These are phyloP conservation scores for Coprinellus aureogranulatus DNA, from an alignment of 768 basidiomycete genomes.

Conservation along the genomic window DNA sequence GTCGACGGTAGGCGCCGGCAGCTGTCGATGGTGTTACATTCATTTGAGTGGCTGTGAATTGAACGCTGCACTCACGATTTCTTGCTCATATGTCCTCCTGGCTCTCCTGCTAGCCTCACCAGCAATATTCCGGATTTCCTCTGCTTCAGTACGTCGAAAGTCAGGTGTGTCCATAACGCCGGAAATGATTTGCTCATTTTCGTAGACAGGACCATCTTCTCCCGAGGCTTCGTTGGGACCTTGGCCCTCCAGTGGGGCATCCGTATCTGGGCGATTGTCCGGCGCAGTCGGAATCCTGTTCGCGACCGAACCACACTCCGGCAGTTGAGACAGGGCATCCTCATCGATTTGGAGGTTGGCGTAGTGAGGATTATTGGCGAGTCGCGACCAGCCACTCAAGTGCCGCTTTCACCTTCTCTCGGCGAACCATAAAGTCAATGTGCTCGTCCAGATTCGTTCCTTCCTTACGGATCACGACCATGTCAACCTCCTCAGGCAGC, in stretches of 20 bases:
- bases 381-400: background rate
- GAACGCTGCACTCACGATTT: background rate
- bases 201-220: background rate
- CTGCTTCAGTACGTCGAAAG: conserved; percentile 13
- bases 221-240: background rate
- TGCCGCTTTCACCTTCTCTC: background rate
- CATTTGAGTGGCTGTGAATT: background rate
- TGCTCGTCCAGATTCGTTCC: conserved; percentile 12
- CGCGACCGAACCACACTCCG: conserved; percentile 11
- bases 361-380: background rate
- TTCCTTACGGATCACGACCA: conserved; percentile 11
- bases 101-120: background rate
- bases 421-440: conserved; percentile 13
- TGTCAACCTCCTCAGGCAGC: conserved; percentile 17
- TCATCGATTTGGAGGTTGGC: conserved; percentile 9
- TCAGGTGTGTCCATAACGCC: conserved; percentile 8
- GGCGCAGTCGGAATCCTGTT: conserved; percentile 7
- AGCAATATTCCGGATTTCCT: conserved; percentile 15
- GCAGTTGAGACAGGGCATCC: conserved; percentile 11
- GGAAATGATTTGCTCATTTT: conserved; percentile 1
- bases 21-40: conserved; percentile 5
- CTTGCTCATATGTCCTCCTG: background rate
- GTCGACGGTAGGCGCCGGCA: conserved; percentile 11
- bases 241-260: background rate
- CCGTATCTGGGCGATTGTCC: background rate